These are phyloP conservation scores for Ailanthus altissimus DNA, from an alignment of 345 rosid genomes.

Conservation along the genomic window DNA sequence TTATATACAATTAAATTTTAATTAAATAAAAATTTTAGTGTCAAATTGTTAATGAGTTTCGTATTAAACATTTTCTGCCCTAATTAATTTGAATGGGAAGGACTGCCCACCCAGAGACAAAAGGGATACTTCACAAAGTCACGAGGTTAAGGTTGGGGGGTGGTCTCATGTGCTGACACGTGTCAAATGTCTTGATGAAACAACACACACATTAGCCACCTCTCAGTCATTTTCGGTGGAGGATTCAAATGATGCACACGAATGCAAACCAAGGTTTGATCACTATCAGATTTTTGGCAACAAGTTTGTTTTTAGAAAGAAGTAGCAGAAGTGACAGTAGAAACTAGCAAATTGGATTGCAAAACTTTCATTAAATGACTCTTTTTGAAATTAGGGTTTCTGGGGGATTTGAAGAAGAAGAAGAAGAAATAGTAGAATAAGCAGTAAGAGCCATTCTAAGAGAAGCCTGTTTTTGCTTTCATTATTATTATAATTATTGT, in stretches of 20 bases:
- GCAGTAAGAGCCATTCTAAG: background rate
- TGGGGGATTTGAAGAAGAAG: background rate
- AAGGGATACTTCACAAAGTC: background rate
- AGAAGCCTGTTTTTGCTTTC: conserved; percentile 35
- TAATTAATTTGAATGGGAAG: background rate
- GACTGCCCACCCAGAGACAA: background rate
- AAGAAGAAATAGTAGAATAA: background rate
- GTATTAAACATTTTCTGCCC: too few relatives aligned
- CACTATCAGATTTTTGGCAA: background rate
- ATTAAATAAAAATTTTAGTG: too few relatives aligned
- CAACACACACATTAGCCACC: background rate
- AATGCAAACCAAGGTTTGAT: conserved; percentile 8
- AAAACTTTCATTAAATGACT: too few relatives aligned
- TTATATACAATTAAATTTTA: too few relatives aligned
- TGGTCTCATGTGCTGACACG: background rate
- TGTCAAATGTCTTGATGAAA: conserved; percentile 3
- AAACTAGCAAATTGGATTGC: too few relatives aligned
- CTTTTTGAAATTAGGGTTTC: background rate
- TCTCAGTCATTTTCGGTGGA: conserved; percentile 21
- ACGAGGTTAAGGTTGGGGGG: background rate
- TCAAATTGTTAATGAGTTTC: too few relatives aligned
- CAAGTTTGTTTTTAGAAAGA: too few relatives aligned
- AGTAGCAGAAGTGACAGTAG: too few relatives aligned
- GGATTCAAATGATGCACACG: conserved; percentile 33
- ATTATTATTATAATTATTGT: background rate